phyloP scores from a whole-genome alignment of 345 rosid species.

The Luvunga scandens region DNA sequence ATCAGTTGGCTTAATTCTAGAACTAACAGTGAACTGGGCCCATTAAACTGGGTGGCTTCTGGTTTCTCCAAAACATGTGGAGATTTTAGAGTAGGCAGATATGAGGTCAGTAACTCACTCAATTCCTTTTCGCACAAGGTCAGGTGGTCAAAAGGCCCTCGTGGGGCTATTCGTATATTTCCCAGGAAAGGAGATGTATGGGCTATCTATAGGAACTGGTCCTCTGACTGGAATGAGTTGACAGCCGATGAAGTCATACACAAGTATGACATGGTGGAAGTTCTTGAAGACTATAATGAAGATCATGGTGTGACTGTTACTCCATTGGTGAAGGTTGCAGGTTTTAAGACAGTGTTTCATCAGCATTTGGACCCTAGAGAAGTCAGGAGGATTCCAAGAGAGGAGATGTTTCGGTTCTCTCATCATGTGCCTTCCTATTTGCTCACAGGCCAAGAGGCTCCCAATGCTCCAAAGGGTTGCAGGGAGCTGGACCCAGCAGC shows the following conservation, averaged over 20 bases:
- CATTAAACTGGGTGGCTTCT: slow-evolving; percentile 62
- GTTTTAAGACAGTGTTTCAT: slow-evolving; percentile 58
- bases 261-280: slow-evolving; percentile 66
- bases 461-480: slow-evolving; percentile 60
- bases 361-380: slow-evolving; percentile 44
- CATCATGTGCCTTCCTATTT: slow-evolving; percentile 63
- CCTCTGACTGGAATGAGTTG: slow-evolving; percentile 58
- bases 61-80: slow-evolving; percentile 68
- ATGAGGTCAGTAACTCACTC: slow-evolving; percentile 39
- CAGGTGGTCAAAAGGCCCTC: slow-evolving; percentile 34
- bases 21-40: slow-evolving; percentile 42
- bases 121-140: slow-evolving; percentile 69
- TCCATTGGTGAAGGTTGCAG: slow-evolving; percentile 64
- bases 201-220: slow-evolving; percentile 73
- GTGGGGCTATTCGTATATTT: slow-evolving; percentile 46
- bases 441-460: slow-evolving; percentile 62
- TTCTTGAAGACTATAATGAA: slow-evolving; percentile 60
- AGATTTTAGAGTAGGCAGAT: slow-evolving; percentile 46
- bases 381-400: slow-evolving; percentile 44
- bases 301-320: slow-evolving; percentile 52
- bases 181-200: slow-evolving; percentile 68
- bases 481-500: slow-evolving; percentile 73
- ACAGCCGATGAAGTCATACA: slow-evolving; percentile 39
- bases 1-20: slow-evolving; percentile 58
- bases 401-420: slow-evolving; percentile 66